A percentile compares a stretch with the other conserved stretches of the same genome.
These are phyloP conservation scores for Yamadazyma membranifaciens DNA, from an alignment of 1,139 yeast genomes.

Conservation along the genomic window DNA sequence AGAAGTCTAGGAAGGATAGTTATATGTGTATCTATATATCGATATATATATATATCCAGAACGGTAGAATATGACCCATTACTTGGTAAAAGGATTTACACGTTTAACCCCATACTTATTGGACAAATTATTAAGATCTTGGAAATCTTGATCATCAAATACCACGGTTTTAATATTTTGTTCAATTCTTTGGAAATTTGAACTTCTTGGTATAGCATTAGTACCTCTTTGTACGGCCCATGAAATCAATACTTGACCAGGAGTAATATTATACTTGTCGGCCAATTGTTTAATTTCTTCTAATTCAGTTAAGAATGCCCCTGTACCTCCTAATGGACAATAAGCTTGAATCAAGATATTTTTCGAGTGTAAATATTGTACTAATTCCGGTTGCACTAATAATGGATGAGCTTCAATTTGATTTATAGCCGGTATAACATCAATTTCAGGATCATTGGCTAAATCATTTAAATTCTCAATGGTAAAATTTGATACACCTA, in stretches of 20 bases:
- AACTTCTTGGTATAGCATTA: slow-evolving; percentile 71
- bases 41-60: too few species aligned
- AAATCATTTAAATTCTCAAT: slow-evolving; percentile 46
- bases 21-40: too few species aligned
- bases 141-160: slow-evolving; percentile 54
- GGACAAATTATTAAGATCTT: slow-evolving; percentile 39
- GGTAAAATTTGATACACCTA: slow-evolving; percentile 82
- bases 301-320: slow-evolving; percentile 61
- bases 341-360: slow-evolving; percentile 68
- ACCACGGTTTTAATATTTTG: slow-evolving; percentile 53
- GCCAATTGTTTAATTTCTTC: slow-evolving; percentile 51
- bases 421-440: slow-evolving; percentile 63
- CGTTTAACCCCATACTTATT: slow-evolving; percentile 38
- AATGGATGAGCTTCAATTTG: slow-evolving; percentile 77
- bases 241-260: slow-evolving; percentile 64
- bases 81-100: slow-evolving; percentile 10
- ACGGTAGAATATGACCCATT: too few species aligned
- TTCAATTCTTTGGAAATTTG: slow-evolving; percentile 54
- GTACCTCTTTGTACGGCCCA: slow-evolving; percentile 72
- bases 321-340: slow-evolving; percentile 73
- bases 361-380: slow-evolving; percentile 51
- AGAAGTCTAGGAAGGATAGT: too few species aligned
- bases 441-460: slow-evolving; percentile 46
- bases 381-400: slow-evolving; percentile 64
- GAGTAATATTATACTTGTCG: slow-evolving; percentile 47